Percentiles rank a stretch among this genome's conserved stretches.
These are phyloP conservation scores for Podochytrium sp. DNA, from an alignment of 192 early-diverging fungal genomes.

Conservation along the genomic window DNA sequence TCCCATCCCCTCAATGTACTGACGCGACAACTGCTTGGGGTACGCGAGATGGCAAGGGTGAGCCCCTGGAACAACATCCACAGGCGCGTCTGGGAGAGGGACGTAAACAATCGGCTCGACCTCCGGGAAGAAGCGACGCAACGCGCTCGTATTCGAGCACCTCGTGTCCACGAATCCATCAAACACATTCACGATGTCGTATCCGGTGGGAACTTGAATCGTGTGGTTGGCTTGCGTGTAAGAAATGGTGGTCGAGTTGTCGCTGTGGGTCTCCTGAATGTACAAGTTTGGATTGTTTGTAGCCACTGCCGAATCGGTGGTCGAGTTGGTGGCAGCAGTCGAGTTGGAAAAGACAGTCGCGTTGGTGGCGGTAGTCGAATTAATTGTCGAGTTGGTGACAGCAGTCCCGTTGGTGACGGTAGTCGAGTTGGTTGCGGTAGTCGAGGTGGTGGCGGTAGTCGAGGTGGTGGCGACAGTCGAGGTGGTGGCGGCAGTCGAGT, in stretches of 20 bases:
- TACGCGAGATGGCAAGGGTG: background rate
- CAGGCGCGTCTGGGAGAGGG: background rate
- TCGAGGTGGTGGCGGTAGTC: background rate
- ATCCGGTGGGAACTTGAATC: background rate
- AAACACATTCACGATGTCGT: background rate
- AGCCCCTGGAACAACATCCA: background rate
- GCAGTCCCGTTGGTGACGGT: background rate
- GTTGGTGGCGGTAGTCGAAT: background rate
- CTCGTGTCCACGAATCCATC: background rate
- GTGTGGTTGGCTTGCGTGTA: conserved; percentile 5
- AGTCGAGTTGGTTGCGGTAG: background rate
- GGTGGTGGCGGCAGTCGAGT: background rate
- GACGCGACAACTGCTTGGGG: background rate
- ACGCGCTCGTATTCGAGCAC: background rate
- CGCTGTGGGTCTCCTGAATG: background rate
- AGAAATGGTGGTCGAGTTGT: background rate
- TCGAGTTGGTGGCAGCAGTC: background rate
- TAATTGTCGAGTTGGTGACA: background rate
- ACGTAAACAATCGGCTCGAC: background rate
- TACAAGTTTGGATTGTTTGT: background rate
- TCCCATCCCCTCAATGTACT: conserved; percentile 10
- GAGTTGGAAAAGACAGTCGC: background rate
- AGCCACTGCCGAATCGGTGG: background rate
- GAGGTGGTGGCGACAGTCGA: background rate
- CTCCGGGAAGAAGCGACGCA: conserved; percentile 7